A percentile compares a stretch with the other conserved stretches of the same genome.
These are phyloP conservation scores for Marchantia polymorpha DNA, from an alignment of 225 moss, liverwort and hornwort species.

Conservation along the genomic window DNA sequence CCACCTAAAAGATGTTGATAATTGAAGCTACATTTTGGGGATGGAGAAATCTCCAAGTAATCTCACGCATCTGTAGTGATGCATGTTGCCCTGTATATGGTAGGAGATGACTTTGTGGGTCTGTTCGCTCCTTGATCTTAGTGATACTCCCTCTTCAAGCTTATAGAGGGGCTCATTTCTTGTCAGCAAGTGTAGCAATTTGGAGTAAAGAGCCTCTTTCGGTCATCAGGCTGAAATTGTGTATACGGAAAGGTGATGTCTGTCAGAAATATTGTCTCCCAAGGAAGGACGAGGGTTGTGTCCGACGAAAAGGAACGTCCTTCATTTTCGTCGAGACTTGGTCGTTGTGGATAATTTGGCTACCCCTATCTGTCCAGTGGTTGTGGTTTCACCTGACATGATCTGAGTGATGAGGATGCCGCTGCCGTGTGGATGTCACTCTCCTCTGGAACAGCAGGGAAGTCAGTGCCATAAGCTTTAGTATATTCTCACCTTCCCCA, in stretches of 20 bases:
- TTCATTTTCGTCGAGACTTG: background rate
- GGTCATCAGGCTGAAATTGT: background rate
- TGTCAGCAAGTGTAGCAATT: background rate
- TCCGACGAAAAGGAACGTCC: background rate
- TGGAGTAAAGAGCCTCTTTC: background rate
- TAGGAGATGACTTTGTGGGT: background rate
- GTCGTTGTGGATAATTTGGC: background rate
- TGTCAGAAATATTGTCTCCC: background rate
- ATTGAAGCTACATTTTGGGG: background rate
- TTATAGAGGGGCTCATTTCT: background rate
- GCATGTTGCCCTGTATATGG: background rate
- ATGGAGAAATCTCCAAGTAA: background rate
- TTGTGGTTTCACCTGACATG: too few species aligned
- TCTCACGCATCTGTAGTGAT: background rate
- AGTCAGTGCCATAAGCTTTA: too few species aligned
- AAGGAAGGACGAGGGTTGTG: background rate
- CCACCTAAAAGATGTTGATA: constrained; percentile 15
- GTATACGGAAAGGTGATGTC: background rate
- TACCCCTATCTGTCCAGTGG: too few species aligned
- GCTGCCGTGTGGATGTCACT: too few species aligned
- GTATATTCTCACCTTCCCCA: too few species aligned
- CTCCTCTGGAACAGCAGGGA: too few species aligned
- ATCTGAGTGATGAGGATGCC: too few species aligned
- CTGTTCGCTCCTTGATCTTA: background rate
- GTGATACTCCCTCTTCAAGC: background rate